Conservation (phyloP, 1,284 basidiomycete genomes). For the Malassezia caprae region DNA sequence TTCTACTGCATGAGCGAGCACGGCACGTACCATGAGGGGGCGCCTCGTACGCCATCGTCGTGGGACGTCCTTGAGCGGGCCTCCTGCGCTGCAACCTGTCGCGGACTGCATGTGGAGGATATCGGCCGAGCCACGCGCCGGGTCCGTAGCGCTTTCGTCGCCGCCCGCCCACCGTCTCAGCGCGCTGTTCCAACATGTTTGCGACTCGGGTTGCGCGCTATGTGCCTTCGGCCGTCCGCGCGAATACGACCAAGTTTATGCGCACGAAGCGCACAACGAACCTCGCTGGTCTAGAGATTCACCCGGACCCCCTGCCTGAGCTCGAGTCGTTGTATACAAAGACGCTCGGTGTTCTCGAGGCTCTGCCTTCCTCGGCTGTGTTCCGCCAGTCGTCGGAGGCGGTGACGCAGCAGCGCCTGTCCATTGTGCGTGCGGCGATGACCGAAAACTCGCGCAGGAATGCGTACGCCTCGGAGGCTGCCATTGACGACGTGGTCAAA, state of each 20-base stretch:
- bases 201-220: conserved; percentile 14
- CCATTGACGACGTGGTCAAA: conserved; percentile 61
- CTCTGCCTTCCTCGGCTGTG: conserved; percentile 68
- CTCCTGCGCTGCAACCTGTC: neutral
- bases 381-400: conserved; percentile 85
- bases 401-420: conserved; percentile 71
- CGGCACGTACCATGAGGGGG: conserved; percentile 7
- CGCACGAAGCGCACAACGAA: conserved; percentile 57
- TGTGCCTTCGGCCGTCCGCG: conserved; percentile 8
- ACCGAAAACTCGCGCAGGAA: conserved; percentile 51
- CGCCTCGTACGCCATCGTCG: conserved; percentile 14
- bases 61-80: neutral
- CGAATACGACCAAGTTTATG: conserved; percentile 7
- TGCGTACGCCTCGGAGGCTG: conserved; percentile 39
- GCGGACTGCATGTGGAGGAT: neutral
- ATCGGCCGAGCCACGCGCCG: conserved; percentile 2
- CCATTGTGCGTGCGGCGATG: conserved; percentile 53
- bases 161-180: neutral
- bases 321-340: conserved; percentile 66
- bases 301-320: conserved; percentile 67
- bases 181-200: conserved; percentile 12
- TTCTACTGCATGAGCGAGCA: neutral
- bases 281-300: conserved; percentile 57
- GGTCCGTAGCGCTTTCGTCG: neutral
- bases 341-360: conserved; percentile 62